Base-by-base conservation (phyloP, 352 stramenopile species). In the Phytophthora lateralis region DNA sequence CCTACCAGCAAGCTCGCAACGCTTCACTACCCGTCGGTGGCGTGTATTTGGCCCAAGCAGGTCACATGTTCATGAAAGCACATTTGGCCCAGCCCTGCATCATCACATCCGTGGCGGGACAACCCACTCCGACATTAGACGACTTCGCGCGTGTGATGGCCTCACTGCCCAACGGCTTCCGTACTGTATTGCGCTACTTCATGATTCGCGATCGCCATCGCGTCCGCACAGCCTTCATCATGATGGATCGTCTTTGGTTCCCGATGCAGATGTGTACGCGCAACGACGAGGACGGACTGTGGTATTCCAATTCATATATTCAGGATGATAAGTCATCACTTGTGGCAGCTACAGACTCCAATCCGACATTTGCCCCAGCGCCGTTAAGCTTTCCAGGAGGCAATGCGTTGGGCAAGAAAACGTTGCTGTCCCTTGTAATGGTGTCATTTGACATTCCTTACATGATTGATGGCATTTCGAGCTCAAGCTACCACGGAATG, bases 401-500 rank as follows among this genome's bases (percentile, higher is more conserved):
- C 4, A 89, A 78, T 44, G 71, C 65, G 7, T 47, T 90, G 1
- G 81, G 84, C 10, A 93, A 91, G 48, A 89, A 90, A 37, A 72
- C 90, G 10, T 55, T 95, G 39, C 47, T 78, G 17, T 93, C 86
- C 15, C 76, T 97, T 2, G 90, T 97, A 11, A 96, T 96, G 88
- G 89, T 97, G 2, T 82, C 82, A n/a, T 97, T 97, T 66, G 88
- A 97, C 53, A 91, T 97, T 45, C 90, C 90, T n/a, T 96, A 96
- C 63, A 91, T 93, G 77, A 79, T 97, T 55, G 91, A 98, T 63
- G 91, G 89, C 17, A 94, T 97, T 52, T 93, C 85, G 17, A 93
- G 82, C 65, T 95, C 82, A 2, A 94, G 82, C 41, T 97, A 96
- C 54, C 78, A 95, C 37, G 93, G 92, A 8, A 87, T 92, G 20